phyloP scores from a whole-genome alignment of 2,329 filamentous ascomycete species.

The Pseudogymnoascus sp. region DNA sequence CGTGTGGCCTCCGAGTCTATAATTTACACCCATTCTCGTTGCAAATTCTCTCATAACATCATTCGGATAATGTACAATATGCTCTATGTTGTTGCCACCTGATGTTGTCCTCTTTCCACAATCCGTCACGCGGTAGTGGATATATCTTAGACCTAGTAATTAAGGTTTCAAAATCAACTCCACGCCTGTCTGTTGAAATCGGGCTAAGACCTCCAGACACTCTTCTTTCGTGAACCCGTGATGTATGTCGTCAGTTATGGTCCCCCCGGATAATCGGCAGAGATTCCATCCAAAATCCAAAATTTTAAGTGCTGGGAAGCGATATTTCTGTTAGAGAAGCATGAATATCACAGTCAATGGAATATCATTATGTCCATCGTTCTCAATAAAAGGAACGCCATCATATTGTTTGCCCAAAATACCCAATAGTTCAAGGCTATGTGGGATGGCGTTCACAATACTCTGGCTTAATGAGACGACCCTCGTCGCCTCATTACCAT shows the following conservation, averaged over 20 bases:
- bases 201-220: too few relatives aligned
- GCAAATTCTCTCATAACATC: neutral
- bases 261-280: too few relatives aligned
- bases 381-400: too few relatives aligned
- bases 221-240: too few relatives aligned
- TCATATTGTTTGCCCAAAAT: too few relatives aligned
- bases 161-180: neutral
- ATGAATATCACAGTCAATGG: neutral
- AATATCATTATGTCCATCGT: neutral
- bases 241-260: too few relatives aligned
- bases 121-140: too few relatives aligned
- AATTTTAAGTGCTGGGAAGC: neutral
- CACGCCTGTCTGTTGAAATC: too few relatives aligned
- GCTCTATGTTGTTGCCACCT: too few relatives aligned
- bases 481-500: too few relatives aligned
- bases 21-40: neutral
- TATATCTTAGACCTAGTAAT: too few relatives aligned
- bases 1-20: neutral
- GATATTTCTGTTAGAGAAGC: neutral
- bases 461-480: neutral
- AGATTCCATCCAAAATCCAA: neutral
- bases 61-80: neutral
- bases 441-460: neutral
- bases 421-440: neutral
- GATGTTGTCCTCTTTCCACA: too few relatives aligned